These are phyloP conservation scores for Eucalyptus pauciflora DNA, from an alignment of 345 rosid genomes.

Conservation along the genomic window DNA sequence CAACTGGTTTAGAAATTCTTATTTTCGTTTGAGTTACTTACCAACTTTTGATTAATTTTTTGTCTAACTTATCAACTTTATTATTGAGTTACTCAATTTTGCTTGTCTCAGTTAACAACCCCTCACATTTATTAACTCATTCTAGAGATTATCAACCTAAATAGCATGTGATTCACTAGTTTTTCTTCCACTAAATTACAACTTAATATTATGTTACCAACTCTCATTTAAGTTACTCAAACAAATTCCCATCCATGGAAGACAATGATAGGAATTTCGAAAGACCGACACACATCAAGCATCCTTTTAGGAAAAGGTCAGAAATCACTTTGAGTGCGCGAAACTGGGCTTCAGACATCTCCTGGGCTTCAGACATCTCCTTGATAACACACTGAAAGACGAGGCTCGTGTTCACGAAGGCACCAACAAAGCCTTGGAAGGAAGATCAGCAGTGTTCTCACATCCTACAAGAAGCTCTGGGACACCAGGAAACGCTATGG, in stretches of 20 bases:
- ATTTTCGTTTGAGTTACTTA: neutral
- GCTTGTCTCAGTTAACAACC: neutral
- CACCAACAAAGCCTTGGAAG: neutral
- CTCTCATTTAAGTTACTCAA: neutral
- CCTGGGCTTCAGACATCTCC: neutral
- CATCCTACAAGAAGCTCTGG: neutral
- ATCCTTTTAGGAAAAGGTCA: conserved; percentile 5
- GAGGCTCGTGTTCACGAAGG: neutral
- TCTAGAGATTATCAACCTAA: neutral
- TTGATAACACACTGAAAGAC: neutral
- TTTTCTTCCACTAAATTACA: neutral
- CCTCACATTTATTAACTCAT: neutral
- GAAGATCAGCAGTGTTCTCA: conserved; percentile 1
- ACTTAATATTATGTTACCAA: neutral
- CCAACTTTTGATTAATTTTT: neutral
- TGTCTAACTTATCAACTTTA: neutral
- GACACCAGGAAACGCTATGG: neutral
- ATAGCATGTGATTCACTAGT: neutral
- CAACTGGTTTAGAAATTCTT: neutral
- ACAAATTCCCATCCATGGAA: neutral
- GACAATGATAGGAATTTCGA: conserved; percentile 1
- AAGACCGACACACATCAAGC: neutral
- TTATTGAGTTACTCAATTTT: neutral
- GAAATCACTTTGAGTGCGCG: conserved; percentile 5
- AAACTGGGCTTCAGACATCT: neutral